phyloP scores from a whole-genome alignment of 768 basidiomycete genomes.

The Galerina sulciceps region DNA sequence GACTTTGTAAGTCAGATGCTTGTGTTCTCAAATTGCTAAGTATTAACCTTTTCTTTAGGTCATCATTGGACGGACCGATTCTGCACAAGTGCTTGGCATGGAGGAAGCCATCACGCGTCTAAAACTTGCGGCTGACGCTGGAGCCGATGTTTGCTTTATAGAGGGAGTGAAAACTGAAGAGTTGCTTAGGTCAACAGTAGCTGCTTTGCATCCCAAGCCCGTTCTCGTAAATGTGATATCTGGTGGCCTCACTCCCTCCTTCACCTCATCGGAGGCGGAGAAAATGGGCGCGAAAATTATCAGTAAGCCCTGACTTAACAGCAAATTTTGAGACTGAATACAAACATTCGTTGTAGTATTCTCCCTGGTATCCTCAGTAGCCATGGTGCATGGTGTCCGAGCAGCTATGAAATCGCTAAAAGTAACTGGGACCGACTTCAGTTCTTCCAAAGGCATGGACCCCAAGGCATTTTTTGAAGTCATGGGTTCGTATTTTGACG shows the following conservation, averaged over 20 bases:
- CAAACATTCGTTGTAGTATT: conserved; percentile 51
- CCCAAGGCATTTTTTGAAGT: conserved; percentile 79
- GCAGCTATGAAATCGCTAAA: conserved; percentile 77
- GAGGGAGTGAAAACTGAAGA: conserved; percentile 77
- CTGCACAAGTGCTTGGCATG: conserved; percentile 80
- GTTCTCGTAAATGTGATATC: conserved; percentile 86
- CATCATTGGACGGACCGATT: conserved; percentile 78
- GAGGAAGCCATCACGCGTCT: conserved; percentile 72
- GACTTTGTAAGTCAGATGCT: conserved; percentile 56
- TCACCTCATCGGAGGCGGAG: conserved; percentile 72
- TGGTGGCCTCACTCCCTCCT: conserved; percentile 76
- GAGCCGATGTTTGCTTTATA: conserved; percentile 83
- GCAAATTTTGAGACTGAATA: background rate
- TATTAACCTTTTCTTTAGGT: conserved; percentile 39
- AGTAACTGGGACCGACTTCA: conserved; percentile 78
- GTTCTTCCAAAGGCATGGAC: conserved; percentile 68
- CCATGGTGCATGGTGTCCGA: conserved; percentile 75
- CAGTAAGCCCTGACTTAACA: conserved; percentile 46
- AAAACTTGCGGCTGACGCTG: conserved; percentile 71
- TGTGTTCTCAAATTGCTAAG: too few species aligned
- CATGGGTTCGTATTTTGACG: conserved; percentile 53
- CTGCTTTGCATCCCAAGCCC: conserved; percentile 72
- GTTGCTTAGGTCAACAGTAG: conserved; percentile 64
- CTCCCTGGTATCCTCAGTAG: conserved; percentile 76
- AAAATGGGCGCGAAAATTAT: conserved; percentile 80